Base-by-base conservation (phyloP, 2,329 filamentous ascomycete species). In the Penicillium frequentans region DNA sequence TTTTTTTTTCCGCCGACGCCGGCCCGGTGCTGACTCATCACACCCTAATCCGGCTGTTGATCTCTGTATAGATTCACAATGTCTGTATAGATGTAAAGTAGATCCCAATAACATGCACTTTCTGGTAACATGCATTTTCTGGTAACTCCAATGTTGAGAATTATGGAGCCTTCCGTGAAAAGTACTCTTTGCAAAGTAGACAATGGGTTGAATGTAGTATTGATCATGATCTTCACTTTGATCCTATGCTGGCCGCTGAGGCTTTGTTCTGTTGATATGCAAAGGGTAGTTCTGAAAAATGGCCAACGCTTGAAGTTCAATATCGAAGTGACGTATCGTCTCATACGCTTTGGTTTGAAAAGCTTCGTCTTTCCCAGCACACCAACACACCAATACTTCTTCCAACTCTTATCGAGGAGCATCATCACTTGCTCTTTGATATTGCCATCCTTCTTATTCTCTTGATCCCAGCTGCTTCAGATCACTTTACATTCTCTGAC, bases 1-100 rank as follows among this genome's bases (percentile, higher is more conserved):
- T 54, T 65, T 65, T 66, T 63, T 64, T 60, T 59, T 51, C 52
- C 50, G 50, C 50, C 50, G 50, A 53, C 50, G 50, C 50, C 50
- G 49, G 49, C 49, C 49, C 49, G 49, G 53, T 44, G 52, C 52
- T 62, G 59, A 64, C 56, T 61, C 44, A 61, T n/a, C 42, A n/a
- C 13, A 16, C 13, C 21, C 46, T 19, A 27, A 26, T 24, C 9
- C 37, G 24, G 49, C 44, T 21, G 7, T 42, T 42, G 26, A 27
- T 11, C 27, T 23, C n/a, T 16, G 31, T 33, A 33, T 33, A 16
- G 31, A 16, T 14, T 33, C 14, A 33, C 3, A 5, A 11, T 10
- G 31, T 11, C 16, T 7, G 35, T 19, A 39, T 19, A 11, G 35
- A 10, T 7, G 35, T 39, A 5, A 5, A 8, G 8, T 26, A 26